Evolutionary conservation across 352 stramenopile species (phyloP).

Genomic region (Phytophthora agathidicida): DNA sequence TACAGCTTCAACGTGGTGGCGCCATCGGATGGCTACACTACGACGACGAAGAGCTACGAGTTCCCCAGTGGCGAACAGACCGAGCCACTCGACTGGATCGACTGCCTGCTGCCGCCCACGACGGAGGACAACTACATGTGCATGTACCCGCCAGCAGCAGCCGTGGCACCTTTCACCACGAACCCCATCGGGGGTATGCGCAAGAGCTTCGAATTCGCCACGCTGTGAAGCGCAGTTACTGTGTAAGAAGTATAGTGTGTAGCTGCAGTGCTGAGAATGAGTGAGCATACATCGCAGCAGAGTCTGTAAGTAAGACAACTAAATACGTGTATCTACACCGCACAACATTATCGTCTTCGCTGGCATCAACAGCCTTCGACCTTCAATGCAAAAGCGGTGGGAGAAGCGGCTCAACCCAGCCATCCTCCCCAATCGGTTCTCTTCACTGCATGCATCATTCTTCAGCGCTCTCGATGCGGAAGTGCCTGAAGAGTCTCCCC

Average conservation of each 20-base stretch:
- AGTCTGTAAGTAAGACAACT: constrained; percentile 31
- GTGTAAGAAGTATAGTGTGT: constrained; percentile 22
- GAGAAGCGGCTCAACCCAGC: constrained; percentile 15
- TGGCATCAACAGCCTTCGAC: not conserved
- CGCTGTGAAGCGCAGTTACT: constrained; percentile 21
- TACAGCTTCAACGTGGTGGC: constrained; percentile 23
- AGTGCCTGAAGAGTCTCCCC: not conserved
- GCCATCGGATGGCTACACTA: constrained; percentile 10
- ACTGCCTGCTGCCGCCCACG: constrained; percentile 49
- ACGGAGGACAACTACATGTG: constrained; percentile 46
- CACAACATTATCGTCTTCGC: not conserved
- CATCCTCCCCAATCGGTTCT: not conserved
- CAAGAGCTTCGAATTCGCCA: constrained; percentile 45
- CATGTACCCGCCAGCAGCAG: constrained; percentile 36
- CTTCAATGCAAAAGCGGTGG: too few relatives aligned
- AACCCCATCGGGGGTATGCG: constrained; percentile 18
- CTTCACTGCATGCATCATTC: constrained; percentile 12
- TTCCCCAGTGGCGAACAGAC: constrained; percentile 13
- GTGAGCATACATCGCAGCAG: constrained; percentile 10
- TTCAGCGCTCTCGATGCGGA: constrained; percentile 9
- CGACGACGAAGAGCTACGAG: constrained; percentile 20
- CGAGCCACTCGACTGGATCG: constrained; percentile 64
- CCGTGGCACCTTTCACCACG: constrained; percentile 19
- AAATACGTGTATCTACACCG: constrained; percentile 23
- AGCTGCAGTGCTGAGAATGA: constrained; percentile 8